Conservation (phyloP, 176 grass and related monocot species). For the Oropetium thomaeum region DNA sequence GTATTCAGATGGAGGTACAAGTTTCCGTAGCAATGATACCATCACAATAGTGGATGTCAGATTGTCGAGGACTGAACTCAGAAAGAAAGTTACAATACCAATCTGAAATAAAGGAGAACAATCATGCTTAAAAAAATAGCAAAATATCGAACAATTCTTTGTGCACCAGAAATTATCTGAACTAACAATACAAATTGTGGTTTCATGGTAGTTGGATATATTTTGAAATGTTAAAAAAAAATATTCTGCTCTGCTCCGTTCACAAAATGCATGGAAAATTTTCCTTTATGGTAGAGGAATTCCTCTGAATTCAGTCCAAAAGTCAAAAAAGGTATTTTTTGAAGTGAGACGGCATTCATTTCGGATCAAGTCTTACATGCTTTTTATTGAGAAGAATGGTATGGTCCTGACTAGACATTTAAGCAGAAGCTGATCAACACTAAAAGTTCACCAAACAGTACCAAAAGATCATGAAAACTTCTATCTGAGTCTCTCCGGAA, state of each 20-base stretch:
- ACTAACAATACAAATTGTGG: neutral
- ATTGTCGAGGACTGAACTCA: slow-evolving; percentile 89
- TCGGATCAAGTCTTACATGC: no score
- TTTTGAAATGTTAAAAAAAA: no score
- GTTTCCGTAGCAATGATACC: slow-evolving; percentile 87
- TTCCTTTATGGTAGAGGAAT: no score
- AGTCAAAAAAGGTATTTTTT: no score
- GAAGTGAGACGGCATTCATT: no score
- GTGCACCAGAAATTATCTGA: neutral
- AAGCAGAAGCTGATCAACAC: neutral
- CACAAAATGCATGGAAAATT: neutral
- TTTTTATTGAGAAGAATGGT: neutral
- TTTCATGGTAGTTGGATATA: neutral
- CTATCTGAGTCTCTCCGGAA: neutral
- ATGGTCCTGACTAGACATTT: neutral
- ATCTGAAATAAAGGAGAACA: slow-evolving; percentile 55
- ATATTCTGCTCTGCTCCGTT: no score
- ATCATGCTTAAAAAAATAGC: slow-evolving; percentile 2
- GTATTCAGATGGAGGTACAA: slow-evolving; percentile 86
- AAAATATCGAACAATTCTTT: slow-evolving; percentile 2
- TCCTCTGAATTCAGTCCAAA: no score
- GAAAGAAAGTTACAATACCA: slow-evolving; percentile 94
- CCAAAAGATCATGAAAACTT: neutral
- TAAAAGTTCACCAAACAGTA: neutral
- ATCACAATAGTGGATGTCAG: slow-evolving; percentile 97